Conservation (phyloP, 768 basidiomycete genomes). For the Serendipita indica region DNA sequence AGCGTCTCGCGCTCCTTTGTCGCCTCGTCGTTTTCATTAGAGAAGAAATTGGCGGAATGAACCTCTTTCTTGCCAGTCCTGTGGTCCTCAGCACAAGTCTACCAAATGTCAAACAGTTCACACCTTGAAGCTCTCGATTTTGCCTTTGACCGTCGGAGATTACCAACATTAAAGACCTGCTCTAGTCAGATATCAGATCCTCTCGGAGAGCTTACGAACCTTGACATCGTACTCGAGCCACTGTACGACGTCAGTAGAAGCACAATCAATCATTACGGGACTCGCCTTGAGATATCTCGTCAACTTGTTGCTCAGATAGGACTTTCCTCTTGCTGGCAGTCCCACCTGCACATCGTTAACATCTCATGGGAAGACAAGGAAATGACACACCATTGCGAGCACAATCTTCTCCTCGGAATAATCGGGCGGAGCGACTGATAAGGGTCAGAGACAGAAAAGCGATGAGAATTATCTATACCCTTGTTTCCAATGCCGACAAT, state of each 20-base stretch:
- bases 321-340: slow-evolving; percentile 94
- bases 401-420: slow-evolving; percentile 99
- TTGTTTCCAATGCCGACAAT: slow-evolving; percentile 84
- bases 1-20: slow-evolving; percentile 63
- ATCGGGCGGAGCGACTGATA: slow-evolving; percentile 82
- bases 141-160: slow-evolving; percentile 77
- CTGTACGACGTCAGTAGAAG: slow-evolving; percentile 27
- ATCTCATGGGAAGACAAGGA: not conserved
- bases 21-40: slow-evolving; percentile 67
- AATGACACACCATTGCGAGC: slow-evolving; percentile 66
- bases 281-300: slow-evolving; percentile 86
- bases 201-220: slow-evolving; percentile 26
- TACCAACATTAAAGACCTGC: slow-evolving; percentile 96
- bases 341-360: slow-evolving; percentile 48
- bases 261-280: slow-evolving; percentile 3
- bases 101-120: slow-evolving; percentile 17
- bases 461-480: slow-evolving; percentile 31
- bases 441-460: too few relatives aligned
- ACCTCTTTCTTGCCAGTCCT: slow-evolving; percentile 80
- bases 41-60: slow-evolving; percentile 84
- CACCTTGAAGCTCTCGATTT: slow-evolving; percentile 63
- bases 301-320: slow-evolving; percentile 94
- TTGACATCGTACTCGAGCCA: slow-evolving; percentile 98
- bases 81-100: not conserved
- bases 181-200: not conserved